phyloP scores from a whole-genome alignment of 83 land plant genomes.

The Diphasiastrum complanatum region DNA sequence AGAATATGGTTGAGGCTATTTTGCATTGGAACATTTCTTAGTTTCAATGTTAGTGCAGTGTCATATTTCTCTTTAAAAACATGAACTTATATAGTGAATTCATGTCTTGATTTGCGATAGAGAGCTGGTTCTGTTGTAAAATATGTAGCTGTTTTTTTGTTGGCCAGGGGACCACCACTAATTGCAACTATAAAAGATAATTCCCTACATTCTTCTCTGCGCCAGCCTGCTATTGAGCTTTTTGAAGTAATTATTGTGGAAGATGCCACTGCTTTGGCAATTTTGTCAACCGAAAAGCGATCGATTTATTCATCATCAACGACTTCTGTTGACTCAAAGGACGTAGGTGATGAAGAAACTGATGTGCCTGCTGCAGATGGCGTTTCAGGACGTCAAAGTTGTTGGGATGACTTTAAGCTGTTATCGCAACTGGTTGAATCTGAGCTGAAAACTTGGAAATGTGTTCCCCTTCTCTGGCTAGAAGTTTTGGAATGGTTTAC shows the following conservation, averaged over 20 bases:
- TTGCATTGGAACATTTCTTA: too few relatives aligned
- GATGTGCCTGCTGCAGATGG: constrained; percentile 31
- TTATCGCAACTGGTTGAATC: constrained; percentile 41
- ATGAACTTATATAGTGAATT: too few relatives aligned
- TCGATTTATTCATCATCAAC: background rate
- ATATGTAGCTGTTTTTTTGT: constrained; percentile 1
- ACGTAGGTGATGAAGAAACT: constrained; percentile 33
- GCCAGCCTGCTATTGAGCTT: constrained; percentile 85
- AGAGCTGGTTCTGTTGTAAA: background rate
- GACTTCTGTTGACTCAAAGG: constrained; percentile 18
- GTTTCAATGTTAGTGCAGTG: too few relatives aligned
- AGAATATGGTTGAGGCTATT: too few relatives aligned
- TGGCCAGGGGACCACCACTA: constrained; percentile 82
- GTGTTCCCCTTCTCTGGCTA: constrained; percentile 82
- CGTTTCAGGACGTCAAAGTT: constrained; percentile 13
- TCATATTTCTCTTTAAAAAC: too few relatives aligned
- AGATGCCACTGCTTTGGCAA: constrained; percentile 69
- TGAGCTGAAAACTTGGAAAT: constrained; percentile 61
- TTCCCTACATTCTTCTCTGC: constrained; percentile 50
- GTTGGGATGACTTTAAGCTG: constrained; percentile 47
- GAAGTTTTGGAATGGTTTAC: constrained; percentile 47
- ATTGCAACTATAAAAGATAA: constrained; percentile 66
- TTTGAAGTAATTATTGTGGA: constrained; percentile 63
- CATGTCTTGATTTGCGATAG: background rate
- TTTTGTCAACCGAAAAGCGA: constrained; percentile 25